Evolutionary conservation across 1,139 yeast genomes (phyloP).

Genomic region (Arxiozyma heterogenica): DNA sequence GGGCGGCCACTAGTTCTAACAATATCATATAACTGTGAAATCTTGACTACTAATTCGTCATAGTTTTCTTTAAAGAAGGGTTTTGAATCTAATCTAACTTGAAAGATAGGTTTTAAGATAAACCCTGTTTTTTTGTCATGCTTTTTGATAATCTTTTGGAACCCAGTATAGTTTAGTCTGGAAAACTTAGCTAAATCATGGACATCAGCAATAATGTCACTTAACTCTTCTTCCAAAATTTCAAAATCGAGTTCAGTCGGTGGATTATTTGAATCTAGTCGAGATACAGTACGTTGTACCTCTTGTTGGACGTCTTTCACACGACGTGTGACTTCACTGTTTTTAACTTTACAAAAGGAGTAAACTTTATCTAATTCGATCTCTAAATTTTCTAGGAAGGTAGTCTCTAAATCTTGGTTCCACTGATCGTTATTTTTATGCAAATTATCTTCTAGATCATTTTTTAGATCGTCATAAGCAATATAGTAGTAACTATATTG

Average conservation of each 20-base stretch:
- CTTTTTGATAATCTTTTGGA: conserved; percentile 89
- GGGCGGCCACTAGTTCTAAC: conserved; percentile 96
- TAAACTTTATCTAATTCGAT: conserved; percentile 82
- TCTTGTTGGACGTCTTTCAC: conserved; percentile 69
- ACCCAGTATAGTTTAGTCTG: conserved; percentile 87
- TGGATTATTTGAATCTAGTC: conserved; percentile 34
- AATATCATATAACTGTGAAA: conserved; percentile 80
- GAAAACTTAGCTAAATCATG: conserved; percentile 93
- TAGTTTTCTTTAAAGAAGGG: conserved; percentile 94
- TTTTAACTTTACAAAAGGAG: conserved; percentile 80
- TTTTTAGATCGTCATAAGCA: conserved; percentile 81
- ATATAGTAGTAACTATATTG: conserved; percentile 87
- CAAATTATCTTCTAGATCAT: conserved; percentile 61
- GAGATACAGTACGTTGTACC: conserved; percentile 54
- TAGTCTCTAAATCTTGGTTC: conserved; percentile 72
- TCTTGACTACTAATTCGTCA: conserved; percentile 77
- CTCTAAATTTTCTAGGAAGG: conserved; percentile 65
- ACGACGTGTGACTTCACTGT: conserved; percentile 72
- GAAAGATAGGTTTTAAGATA: conserved; percentile 82
- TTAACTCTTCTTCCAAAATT: conserved; percentile 80
- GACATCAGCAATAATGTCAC: conserved; percentile 92
- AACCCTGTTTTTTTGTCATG: conserved; percentile 87
- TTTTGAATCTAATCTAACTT: conserved; percentile 82
- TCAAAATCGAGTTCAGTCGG: conserved; percentile 75
- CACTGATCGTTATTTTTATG: conserved; percentile 46